Conservation (phyloP, 129 eudicot species). For the Flaveria brownii region DNA sequence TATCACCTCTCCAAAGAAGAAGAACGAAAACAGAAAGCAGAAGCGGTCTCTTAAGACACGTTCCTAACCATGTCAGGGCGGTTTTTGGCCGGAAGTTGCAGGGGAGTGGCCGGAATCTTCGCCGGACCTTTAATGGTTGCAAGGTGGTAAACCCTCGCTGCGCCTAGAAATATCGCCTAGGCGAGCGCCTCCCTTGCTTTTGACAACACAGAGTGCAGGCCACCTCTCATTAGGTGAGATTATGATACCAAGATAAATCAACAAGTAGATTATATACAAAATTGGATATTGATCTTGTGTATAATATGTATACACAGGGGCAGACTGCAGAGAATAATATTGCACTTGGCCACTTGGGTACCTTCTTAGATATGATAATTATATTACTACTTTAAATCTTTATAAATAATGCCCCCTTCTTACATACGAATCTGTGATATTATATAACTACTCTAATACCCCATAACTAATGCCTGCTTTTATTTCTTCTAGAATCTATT, state of each 20-base stretch:
- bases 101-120: no score
- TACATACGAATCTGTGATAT: no score
- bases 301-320: no score
- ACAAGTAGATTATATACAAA: background rate
- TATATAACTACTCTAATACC: background rate
- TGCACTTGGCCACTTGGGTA: background rate
- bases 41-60: no score
- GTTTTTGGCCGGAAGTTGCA: no score
- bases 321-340: background rate
- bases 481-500: background rate
- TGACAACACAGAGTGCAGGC: background rate
- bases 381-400: background rate
- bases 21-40: no score
- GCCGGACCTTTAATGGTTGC: no score
- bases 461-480: background rate
- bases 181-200: no score
- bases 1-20: no score
- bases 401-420: background rate
- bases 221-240: background rate
- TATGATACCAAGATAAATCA: background rate
- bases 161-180: no score
- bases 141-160: no score
- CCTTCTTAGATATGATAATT: background rate
- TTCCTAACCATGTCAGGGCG: no score
- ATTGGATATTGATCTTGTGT: background rate